Percentiles rank a stretch among this genome's conserved stretches.
These are phyloP conservation scores for Effrenium voratum DNA, from an alignment of 73 alveolate genomes.

Conservation along the genomic window DNA sequence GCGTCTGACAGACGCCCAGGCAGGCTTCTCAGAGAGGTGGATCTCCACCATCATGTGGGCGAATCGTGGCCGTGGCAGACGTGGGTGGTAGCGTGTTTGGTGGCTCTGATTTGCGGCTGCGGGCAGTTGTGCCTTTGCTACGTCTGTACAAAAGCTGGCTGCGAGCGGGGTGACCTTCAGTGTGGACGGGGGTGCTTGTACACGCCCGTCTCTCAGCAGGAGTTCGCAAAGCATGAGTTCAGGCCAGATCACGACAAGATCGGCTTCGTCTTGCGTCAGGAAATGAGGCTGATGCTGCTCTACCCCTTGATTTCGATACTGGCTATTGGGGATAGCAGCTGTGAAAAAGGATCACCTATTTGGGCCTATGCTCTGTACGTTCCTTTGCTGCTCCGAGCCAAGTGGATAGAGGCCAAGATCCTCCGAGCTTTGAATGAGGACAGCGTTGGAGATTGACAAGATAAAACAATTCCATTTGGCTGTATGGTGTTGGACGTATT, in stretches of 20 bases:
- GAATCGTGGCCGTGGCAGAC: constrained; percentile 55
- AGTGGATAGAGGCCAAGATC: constrained; percentile 52
- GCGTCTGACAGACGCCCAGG: not conserved
- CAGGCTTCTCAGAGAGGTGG: not conserved
- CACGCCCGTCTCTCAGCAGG: not conserved
- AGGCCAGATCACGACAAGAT: constrained; percentile 42
- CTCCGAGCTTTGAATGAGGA: constrained; percentile 47
- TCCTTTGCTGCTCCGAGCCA: constrained; percentile 49
- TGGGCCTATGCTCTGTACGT: constrained; percentile 59
- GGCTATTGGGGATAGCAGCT: constrained; percentile 25
- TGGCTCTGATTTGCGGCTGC: constrained; percentile 31
- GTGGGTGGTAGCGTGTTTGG: constrained; percentile 8
- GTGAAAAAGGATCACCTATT: constrained; percentile 47
- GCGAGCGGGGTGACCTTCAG: constrained; percentile 42
- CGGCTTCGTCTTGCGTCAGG: constrained; percentile 48
- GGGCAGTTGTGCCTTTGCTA: constrained; percentile 45
- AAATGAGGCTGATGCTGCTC: constrained; percentile 68
- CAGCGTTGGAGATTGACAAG: too few relatives aligned
- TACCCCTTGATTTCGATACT: constrained; percentile 27
- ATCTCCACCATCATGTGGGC: not conserved
- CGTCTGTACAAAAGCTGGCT: constrained; percentile 41
- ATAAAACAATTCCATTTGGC: too few relatives aligned
- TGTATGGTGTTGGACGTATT: too few relatives aligned
- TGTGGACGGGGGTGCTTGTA: not conserved
- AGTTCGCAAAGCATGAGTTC: not conserved